A percentile compares a stretch with the other conserved stretches of the same genome.
These are phyloP conservation scores for Podospora pseudocomata DNA, from an alignment of 495 filamentous ascomycete genomes.

Conservation along the genomic window DNA sequence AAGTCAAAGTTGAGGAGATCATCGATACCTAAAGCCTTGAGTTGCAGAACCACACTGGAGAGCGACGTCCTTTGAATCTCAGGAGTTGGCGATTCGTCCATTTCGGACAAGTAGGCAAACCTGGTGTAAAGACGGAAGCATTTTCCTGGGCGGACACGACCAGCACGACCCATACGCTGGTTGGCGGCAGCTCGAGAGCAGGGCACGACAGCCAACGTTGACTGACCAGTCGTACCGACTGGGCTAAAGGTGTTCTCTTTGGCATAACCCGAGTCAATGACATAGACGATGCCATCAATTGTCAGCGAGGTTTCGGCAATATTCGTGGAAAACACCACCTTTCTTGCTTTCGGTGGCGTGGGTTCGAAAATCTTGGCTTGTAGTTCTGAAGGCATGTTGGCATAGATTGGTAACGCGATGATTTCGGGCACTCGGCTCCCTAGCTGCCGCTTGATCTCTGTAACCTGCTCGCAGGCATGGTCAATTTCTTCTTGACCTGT, in stretches of 20 bases:
- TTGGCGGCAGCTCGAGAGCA: constrained; percentile 93
- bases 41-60: constrained; percentile 74
- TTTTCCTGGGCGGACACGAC: constrained; percentile 89
- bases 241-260: constrained; percentile 97
- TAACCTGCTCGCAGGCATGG: constrained; percentile 72
- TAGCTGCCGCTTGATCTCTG: constrained; percentile 75
- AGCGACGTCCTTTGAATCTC: constrained; percentile 94
- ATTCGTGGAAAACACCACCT: constrained; percentile 85
- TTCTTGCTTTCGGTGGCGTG: constrained; percentile 72
- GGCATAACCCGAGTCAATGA: constrained; percentile 88
- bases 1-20: constrained; percentile 94
- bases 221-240: constrained; percentile 73
- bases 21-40: constrained; percentile 91
- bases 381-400: constrained; percentile 80
- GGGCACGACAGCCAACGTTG: constrained; percentile 83
- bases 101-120: constrained; percentile 89
- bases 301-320: constrained; percentile 88
- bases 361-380: constrained; percentile 90
- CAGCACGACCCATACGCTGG: constrained; percentile 87
- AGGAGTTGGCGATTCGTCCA: constrained; percentile 88
- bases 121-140: constrained; percentile 95
- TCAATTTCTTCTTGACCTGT: constrained; percentile 93
- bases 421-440: constrained; percentile 81
- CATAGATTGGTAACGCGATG: constrained; percentile 83
- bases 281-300: constrained; percentile 87